Conservation (phyloP, 2,329 filamentous ascomycete species). For the Gyromitra esculenta region DNA sequence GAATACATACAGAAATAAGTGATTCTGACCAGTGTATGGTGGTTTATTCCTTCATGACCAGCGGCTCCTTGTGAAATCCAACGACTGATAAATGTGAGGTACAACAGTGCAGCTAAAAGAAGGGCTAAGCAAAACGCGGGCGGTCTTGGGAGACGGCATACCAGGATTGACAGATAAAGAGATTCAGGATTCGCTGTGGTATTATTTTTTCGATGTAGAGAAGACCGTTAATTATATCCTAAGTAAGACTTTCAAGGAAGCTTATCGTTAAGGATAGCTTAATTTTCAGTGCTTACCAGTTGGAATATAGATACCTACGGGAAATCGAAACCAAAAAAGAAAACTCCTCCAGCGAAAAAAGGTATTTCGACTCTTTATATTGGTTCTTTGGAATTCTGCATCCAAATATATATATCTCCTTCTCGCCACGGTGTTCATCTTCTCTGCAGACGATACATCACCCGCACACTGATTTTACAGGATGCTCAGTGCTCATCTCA, state of each 20-base stretch:
- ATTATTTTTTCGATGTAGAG: slow-evolving; percentile 93
- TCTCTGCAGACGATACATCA: slow-evolving; percentile 17
- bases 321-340: slow-evolving; percentile 45
- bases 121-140: slow-evolving; percentile 54
- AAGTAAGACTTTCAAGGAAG: slow-evolving; percentile 64
- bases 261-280: background rate
- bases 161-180: slow-evolving; percentile 70
- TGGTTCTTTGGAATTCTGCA: slow-evolving; percentile 40
- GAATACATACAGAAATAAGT: slow-evolving; percentile 57
- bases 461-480: slow-evolving; percentile 47
- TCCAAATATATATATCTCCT: slow-evolving; percentile 6
- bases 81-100: slow-evolving; percentile 9
- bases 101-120: slow-evolving; percentile 58
- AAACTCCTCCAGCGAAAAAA: slow-evolving; percentile 60
- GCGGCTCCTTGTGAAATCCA: background rate
- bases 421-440: slow-evolving; percentile 18
- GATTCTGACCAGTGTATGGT: slow-evolving; percentile 60
- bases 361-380: slow-evolving; percentile 62
- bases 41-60: background rate
- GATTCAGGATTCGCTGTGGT: slow-evolving; percentile 90
- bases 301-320: slow-evolving; percentile 40
- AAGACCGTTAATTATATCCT: slow-evolving; percentile 84
- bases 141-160: slow-evolving; percentile 65
- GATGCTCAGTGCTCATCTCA: slow-evolving; percentile 51
- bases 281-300: slow-evolving; percentile 9